Evolutionary conservation across 305 asterid genomes (phyloP).

Genomic region (Striga hermonthica): DNA sequence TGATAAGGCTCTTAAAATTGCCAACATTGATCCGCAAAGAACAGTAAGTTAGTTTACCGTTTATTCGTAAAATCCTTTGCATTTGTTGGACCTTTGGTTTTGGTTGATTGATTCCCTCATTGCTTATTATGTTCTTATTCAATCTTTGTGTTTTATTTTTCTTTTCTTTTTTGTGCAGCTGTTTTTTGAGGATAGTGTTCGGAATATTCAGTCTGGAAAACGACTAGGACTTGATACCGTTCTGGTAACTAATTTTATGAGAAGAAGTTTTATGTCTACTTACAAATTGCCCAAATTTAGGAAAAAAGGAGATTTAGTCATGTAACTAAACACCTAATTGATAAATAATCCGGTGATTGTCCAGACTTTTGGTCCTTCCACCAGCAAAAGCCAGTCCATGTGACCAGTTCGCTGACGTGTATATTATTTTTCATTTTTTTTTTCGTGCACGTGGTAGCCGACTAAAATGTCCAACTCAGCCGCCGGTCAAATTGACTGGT

Average conservation of each 20-base stretch:
- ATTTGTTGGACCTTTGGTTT: neutral
- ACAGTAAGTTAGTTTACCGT: slow-evolving; percentile 48
- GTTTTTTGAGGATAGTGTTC: slow-evolving; percentile 85
- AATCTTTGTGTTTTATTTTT: neutral
- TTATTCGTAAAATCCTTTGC: neutral
- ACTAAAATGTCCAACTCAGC: too few relatives aligned
- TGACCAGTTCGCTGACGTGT: too few relatives aligned
- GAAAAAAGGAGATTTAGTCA: too few relatives aligned
- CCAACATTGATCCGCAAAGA: slow-evolving; percentile 71
- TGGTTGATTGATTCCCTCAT: neutral
- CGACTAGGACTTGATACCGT: slow-evolving; percentile 77
- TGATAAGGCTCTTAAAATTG: slow-evolving; percentile 66
- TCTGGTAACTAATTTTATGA: slow-evolving; percentile 48
- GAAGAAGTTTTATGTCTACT: too few relatives aligned
- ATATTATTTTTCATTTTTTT: too few relatives aligned
- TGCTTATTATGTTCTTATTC: neutral
- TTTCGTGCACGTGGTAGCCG: too few relatives aligned
- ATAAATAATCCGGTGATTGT: too few relatives aligned
- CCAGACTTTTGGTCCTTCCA: too few relatives aligned
- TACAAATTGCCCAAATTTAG: too few relatives aligned
- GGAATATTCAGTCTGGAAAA: slow-evolving; percentile 79
- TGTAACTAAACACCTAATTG: too few relatives aligned
- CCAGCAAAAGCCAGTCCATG: too few relatives aligned
- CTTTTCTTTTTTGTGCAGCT: slow-evolving; percentile 44
- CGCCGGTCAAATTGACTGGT: too few relatives aligned